These are phyloP conservation scores for Fusarium bactridioides DNA, from an alignment of 2,329 filamentous ascomycete species.

Conservation along the genomic window DNA sequence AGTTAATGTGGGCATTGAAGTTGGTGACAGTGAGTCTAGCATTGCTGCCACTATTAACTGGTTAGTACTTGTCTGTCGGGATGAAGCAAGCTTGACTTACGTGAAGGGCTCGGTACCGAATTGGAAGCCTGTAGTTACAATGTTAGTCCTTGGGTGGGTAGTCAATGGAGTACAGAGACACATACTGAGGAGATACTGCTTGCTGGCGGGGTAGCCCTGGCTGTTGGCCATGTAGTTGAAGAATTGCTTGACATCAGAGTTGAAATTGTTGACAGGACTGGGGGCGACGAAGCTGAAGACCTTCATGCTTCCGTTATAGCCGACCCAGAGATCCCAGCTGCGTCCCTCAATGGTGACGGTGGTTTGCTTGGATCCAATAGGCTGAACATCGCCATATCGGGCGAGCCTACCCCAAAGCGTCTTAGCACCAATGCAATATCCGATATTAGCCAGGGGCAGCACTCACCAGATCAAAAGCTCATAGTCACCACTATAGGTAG, in stretches of 20 bases:
- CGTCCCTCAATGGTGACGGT: conserved; percentile 4
- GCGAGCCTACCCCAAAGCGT: not conserved
- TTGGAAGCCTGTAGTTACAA: not conserved
- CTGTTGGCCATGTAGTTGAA: conserved; percentile 15
- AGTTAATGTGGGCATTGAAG: conserved; percentile 8
- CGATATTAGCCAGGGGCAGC: not conserved
- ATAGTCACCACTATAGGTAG: conserved; percentile 5
- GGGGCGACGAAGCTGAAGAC: conserved; percentile 12
- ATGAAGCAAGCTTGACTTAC: not conserved
- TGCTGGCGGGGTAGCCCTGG: conserved; percentile 4
- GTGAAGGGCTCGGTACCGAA: conserved; percentile 16
- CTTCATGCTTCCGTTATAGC: conserved; percentile 13
- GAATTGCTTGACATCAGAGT: conserved; percentile 20
- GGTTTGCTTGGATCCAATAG: conserved; percentile 2
- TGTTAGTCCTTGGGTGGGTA: not conserved
- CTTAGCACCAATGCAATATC: not conserved
- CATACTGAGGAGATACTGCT: conserved; percentile 15
- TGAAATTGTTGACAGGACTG: conserved; percentile 5
- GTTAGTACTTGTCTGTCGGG: not conserved
- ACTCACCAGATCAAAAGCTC: conserved; percentile 19
- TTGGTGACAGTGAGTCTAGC: conserved; percentile 10
- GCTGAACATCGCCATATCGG: not conserved
- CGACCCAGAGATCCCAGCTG: conserved; percentile 10
- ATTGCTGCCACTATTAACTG: not conserved
- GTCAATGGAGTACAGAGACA: fast-evolving